phyloP scores from a whole-genome alignment of 768 basidiomycete species.

The Sistotremastrum suecicum region DNA sequence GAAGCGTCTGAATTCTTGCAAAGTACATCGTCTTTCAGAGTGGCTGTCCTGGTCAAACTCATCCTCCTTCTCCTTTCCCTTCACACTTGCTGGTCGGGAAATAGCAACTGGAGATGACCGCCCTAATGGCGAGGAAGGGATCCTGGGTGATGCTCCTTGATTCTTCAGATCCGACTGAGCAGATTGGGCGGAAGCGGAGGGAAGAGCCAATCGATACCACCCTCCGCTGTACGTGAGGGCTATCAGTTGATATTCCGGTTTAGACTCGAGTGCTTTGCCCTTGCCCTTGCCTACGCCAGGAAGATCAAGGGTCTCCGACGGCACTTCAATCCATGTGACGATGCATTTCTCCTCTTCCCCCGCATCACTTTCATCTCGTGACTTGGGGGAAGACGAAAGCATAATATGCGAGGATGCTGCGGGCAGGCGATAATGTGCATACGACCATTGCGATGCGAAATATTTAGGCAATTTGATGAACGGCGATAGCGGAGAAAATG shows the following conservation, averaged over 20 bases:
- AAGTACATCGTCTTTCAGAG: conserved; percentile 34
- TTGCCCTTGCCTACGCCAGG: conserved; percentile 8
- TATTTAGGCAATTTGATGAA: conserved; percentile 80
- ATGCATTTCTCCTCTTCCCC: conserved; percentile 76
- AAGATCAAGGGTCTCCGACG: conserved; percentile 21
- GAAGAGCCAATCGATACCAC: conserved; percentile 77
- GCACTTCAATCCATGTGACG: conserved; percentile 69
- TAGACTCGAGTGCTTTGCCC: neutral
- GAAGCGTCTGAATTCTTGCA: conserved; percentile 69
- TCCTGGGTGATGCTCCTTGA: conserved; percentile 15
- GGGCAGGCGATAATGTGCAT: conserved; percentile 84
- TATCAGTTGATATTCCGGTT: conserved; percentile 57
- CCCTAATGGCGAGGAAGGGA: conserved; percentile 21
- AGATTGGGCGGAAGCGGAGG: conserved; percentile 12
- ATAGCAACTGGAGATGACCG: conserved; percentile 39
- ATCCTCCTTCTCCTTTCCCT: conserved; percentile 44
- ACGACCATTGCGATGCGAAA: conserved; percentile 94
- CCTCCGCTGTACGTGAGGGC: conserved; percentile 83
- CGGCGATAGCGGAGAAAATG: conserved; percentile 64
- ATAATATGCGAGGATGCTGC: conserved; percentile 73
- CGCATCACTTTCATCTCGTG: conserved; percentile 26
- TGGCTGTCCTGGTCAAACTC: conserved; percentile 39
- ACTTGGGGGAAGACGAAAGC: conserved; percentile 46
- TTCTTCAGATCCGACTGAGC: conserved; percentile 12
- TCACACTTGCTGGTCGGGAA: conserved; percentile 37